Conservation (phyloP, 2,329 filamentous ascomycete genomes). For the Fusarium keratoplasticum region DNA sequence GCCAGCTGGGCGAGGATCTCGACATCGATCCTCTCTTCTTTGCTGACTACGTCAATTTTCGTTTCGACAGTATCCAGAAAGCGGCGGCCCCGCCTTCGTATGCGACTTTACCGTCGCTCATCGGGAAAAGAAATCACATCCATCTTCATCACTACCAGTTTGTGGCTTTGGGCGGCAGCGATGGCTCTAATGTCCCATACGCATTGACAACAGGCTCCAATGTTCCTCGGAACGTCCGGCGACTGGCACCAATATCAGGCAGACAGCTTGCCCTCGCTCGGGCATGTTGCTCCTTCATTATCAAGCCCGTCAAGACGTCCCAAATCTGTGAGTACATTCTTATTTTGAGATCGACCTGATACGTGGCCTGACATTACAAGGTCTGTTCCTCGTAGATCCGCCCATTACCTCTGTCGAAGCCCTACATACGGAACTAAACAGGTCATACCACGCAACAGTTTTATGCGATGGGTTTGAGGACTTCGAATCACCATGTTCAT, state of each 20-base stretch:
- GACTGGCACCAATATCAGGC: background rate
- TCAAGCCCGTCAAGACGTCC: background rate
- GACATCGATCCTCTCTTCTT: constrained; percentile 1
- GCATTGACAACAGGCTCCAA: background rate
- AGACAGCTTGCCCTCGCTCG: background rate
- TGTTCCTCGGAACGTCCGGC: background rate
- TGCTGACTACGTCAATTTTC: background rate
- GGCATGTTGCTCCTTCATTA: background rate
- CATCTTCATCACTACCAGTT: background rate
- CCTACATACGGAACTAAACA: background rate
- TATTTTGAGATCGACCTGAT: no score
- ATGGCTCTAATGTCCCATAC: background rate
- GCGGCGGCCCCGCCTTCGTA: background rate
- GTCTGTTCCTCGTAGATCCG: background rate
- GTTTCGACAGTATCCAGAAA: background rate
- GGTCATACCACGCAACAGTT: background rate
- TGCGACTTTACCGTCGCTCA: background rate
- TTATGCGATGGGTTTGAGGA: background rate
- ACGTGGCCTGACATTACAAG: background rate
- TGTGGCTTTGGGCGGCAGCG: background rate
- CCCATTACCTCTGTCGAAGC: background rate
- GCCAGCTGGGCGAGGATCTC: rapidly evolving
- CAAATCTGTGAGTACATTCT: background rate
- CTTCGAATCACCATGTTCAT: background rate
- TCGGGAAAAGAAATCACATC: background rate